Conservation (phyloP, 495 filamentous ascomycete species). For the Penicillium desertorum region DNA sequence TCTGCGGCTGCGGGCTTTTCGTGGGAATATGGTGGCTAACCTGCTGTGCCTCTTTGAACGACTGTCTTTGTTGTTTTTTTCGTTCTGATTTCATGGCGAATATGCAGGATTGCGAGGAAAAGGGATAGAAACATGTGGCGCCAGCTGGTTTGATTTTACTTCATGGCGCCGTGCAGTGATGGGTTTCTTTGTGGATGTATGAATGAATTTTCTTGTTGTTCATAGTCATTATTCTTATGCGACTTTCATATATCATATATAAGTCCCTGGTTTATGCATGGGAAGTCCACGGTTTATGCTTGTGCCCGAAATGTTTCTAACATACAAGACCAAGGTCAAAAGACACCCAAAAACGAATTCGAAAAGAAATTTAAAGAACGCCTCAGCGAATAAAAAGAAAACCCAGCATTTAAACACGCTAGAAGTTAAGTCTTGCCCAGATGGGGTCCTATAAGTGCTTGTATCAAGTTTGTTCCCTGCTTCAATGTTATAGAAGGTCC, state of each 20-base stretch:
- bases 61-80: conserved; percentile 1
- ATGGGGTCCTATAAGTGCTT: no score
- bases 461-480: no score
- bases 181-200: conserved; percentile 1
- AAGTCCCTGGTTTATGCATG: background rate
- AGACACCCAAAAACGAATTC: no score
- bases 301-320: background rate
- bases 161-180: conserved; percentile 3
- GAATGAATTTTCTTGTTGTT: conserved; percentile 1
- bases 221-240: background rate
- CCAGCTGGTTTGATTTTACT: conserved; percentile 9
- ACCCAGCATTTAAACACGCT: no score
- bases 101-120: conserved; percentile 4
- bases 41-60: conserved; percentile 4
- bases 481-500: no score
- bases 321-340: background rate
- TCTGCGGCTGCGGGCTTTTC: conserved; percentile 1
- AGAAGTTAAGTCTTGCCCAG: no score
- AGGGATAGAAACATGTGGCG: conserved; percentile 10
- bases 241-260: background rate
- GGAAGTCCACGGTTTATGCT: background rate
- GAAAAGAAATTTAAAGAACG: no score
- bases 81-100: conserved; percentile 9
- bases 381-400: no score
- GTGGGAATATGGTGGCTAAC: conserved; percentile 6